Base-by-base conservation (phyloP, 305 asterid genomes). In the Solanum hybrid region DNA sequence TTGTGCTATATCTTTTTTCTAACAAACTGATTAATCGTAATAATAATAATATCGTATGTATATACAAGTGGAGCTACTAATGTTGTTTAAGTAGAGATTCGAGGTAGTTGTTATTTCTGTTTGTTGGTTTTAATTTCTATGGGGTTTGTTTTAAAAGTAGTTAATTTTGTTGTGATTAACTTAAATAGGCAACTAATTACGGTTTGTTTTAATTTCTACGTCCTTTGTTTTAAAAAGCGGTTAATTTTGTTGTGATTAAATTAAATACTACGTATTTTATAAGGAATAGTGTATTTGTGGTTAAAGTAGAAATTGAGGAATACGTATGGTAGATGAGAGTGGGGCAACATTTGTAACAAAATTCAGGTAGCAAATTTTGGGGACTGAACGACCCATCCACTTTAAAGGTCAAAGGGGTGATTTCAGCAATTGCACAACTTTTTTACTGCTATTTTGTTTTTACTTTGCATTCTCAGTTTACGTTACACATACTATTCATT, bases 391-490 rank as follows among this genome's bases (percentile, higher is more conserved):
- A 91, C 89, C 93, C 73, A 90, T 91, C 89, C 72, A 80, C 75
- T 73, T 91, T 37, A 14, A 88, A 90, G 95, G 96, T 93, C 96
- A 94, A 94, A 94, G 32, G 41, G 90, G 22, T 92, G 98, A 95
- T 90, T 31, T 93, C 95, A 94, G 91, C 91, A 77, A 33, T 11
- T n/a, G 33, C n/a, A 65, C 34, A 39, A 91, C 89, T 7, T 91
- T 93, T 93, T 94, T 94, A 89, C 91, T 91, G 33, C 12, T 13
- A 83, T 90, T 95, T 95, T 93, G 96, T 95, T 93, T 95, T 93
- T 90, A 92, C 90, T 79, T 79, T 86, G 91, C 94, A 90, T 91
- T 82, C 90, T 13, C 22, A 10, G 26, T 22, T 45, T 1, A 75
- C 78, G 79, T 20, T 88, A 51, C 81, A 92, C 89, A 45, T 78